Evolutionary conservation across 2,329 filamentous ascomycete genomes (phyloP), one percentile per base, ranked within the genome.

Genomic region (Pseudogymnoascus sp.): DNA sequence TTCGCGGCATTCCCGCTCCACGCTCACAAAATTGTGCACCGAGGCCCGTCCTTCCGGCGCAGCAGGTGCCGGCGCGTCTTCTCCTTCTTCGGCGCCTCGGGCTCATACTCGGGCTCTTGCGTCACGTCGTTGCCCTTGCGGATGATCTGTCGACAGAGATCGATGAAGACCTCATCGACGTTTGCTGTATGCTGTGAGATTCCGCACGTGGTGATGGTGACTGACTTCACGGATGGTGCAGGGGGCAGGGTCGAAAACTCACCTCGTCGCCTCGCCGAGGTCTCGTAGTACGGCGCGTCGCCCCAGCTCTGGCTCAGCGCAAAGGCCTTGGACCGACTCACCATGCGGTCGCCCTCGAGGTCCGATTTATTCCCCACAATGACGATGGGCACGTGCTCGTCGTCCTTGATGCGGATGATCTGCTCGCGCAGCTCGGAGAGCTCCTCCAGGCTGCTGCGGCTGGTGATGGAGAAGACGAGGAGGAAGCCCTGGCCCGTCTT

Each of bases 361-460:
- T 90, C 87, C 29, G 84, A 87, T 72, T 90, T 90, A 75, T 90
- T 90, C 65, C 87, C 87, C 16, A 90, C 87, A 59, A 90, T 86
- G 3, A 90, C 87, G 67, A 90, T 84, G 21, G 86, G 86, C 4
- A 88, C 83, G 66, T 84, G 82, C 61, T 87, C 83, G 73, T 88
- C 85, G 73, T 87, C 85, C 76, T 90, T 90, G 73, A 89, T 89
- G 40, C 86, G 85, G 63, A 87, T 83, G 67, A 90, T 90, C 72
- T 89, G 86, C 72, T 90, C 87, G 67, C 86, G 84, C 37, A 90
- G 79, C 70, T 89, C 86, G 68, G 83, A 79, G n/a, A 90, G 80
- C 73, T 90, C 87, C 70, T 84, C 81, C 37, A 90, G 79, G 56
- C 86, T 88, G 66, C 84, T 86, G 71, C 83, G 81, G 71, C 84